Evolutionary conservation across 768 basidiomycete genomes (phyloP).

Genomic region (Rhizopogon sp.): DNA sequence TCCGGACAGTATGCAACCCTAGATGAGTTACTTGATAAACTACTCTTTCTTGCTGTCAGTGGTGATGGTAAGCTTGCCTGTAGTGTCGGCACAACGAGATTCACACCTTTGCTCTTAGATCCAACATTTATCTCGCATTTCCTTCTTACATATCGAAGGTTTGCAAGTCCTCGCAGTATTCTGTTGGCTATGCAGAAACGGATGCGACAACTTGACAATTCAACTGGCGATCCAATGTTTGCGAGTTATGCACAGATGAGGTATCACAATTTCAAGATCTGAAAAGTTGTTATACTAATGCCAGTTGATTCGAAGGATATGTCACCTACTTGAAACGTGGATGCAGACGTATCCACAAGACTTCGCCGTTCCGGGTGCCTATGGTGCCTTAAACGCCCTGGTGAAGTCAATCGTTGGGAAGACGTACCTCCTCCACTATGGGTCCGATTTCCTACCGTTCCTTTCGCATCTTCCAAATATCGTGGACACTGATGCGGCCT

Average conservation of each 20-base stretch:
- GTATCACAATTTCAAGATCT: constrained; percentile 30
- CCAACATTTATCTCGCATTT: constrained; percentile 75
- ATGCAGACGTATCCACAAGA: constrained; percentile 71
- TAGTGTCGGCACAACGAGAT: constrained; percentile 4
- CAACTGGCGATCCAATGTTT: constrained; percentile 77
- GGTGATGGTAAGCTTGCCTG: constrained; percentile 59
- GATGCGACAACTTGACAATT: constrained; percentile 70
- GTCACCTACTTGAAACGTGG: constrained; percentile 75
- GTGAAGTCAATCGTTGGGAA: constrained; percentile 77
- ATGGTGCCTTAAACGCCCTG: constrained; percentile 67
- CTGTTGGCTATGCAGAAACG: constrained; percentile 87
- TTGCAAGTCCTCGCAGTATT: constrained; percentile 72
- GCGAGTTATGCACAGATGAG: constrained; percentile 87
- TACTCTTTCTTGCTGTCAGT: constrained; percentile 77
- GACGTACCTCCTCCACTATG: constrained; percentile 80
- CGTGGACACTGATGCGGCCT: constrained; percentile 63
- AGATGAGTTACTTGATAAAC: constrained; percentile 77
- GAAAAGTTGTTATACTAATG: constrained; percentile 5
- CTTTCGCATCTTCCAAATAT: constrained; percentile 60
- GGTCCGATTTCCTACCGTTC: constrained; percentile 78
- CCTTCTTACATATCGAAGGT: constrained; percentile 78
- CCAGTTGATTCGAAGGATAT: constrained; percentile 48
- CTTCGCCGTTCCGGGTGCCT: constrained; percentile 72
- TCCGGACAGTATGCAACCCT: constrained; percentile 70
- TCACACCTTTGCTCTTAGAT: constrained; percentile 39